Evolutionary conservation across 73 alveolate genomes (phyloP).

Genomic region (Stentor roeselii): DNA sequence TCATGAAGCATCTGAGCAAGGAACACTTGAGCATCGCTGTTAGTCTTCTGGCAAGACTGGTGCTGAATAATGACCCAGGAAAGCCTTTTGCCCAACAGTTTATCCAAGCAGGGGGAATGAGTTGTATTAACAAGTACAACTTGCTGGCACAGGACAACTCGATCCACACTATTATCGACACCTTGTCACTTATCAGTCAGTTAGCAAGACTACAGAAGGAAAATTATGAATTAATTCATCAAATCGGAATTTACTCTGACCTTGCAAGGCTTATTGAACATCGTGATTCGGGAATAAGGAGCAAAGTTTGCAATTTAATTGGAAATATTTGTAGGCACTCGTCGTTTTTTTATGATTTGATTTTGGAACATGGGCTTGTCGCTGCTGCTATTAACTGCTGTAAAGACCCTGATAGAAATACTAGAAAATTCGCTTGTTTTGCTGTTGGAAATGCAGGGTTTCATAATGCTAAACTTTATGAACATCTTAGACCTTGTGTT

Average conservation of each 20-base stretch:
- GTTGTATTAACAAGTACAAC: conserved; percentile 53
- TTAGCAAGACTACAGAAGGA: conserved; percentile 89
- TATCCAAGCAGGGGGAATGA: conserved; percentile 79
- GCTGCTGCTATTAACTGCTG: conserved; percentile 94
- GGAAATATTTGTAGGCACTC: conserved; percentile 98
- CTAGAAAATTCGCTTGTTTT: conserved; percentile 98
- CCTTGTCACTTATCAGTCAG: conserved; percentile 77
- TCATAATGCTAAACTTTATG: conserved; percentile 91
- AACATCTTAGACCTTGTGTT: conserved; percentile 92
- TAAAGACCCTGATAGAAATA: conserved; percentile 91
- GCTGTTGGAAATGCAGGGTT: conserved; percentile 99
- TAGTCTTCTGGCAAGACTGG: conserved; percentile 62
- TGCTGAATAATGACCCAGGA: conserved; percentile 69
- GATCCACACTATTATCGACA: conserved; percentile 73
- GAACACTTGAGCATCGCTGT: conserved; percentile 71
- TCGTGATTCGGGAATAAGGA: conserved; percentile 86
- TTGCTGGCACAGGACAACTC: conserved; percentile 56
- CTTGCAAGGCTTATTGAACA: conserved; percentile 76
- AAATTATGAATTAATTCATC: conserved; percentile 85
- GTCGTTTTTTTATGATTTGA: conserved; percentile 91
- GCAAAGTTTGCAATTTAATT: conserved; percentile 94
- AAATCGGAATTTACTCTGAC: conserved; percentile 79
- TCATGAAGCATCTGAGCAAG: conserved; percentile 56
- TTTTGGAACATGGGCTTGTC: conserved; percentile 85
- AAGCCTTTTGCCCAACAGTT: conserved; percentile 78